Evolutionary conservation across 1,284 basidiomycete species (phyloP), one percentile per base, ranked within the genome.

Genomic region (Lignosus rhinocerotis): DNA sequence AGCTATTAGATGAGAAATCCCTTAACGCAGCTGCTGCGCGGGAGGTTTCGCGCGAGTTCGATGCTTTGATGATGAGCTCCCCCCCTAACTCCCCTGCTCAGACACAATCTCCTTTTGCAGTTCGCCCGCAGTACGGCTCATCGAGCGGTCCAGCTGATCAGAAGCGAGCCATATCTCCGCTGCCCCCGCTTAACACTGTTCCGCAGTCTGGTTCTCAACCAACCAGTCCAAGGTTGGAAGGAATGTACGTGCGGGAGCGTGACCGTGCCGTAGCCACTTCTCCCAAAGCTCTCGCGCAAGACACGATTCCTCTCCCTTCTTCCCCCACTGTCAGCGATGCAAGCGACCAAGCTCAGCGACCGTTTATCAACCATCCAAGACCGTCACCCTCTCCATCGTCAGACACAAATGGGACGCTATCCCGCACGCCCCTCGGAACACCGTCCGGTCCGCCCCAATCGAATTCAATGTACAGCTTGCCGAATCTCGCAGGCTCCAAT

Each of bases 11-110:
- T 16, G 76, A 80, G 59, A 63, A 70, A 1, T 76, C 76, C 7
- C 75, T 82, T 31, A 83, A 86, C 64, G 83, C 81, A 2, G 87
- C 87, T 9, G 88, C 85, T 19, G 87, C 87, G 3, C 78, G 84
- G 16, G 86, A 88, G 69, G 78, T 92, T 2, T 79, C 80, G 9
- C 79, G 81, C 10, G 88, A 89, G 67, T 66, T 90, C 55, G 85
- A 87, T 57, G 75, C 79, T 6, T 69, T 88, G 17, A 78, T 76
- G 56, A 81, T 81, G 61, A 78, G 67, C 57, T 76, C 82, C 2
- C 75, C 78, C 11, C 53, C 66, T 10, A 64, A 67, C 4, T 67
- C 72, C 0, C 64, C 64, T 30, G 34, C 43, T 19, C 46, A 44
- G 17, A 50, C 61, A 31, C 57, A 44, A 9, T 42, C 58, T 1